A percentile compares a stretch with the other conserved stretches of the same genome.
Evolutionary conservation across 2,329 filamentous ascomycete genomes (phyloP).

Genomic region (Aspergillus flavus): DNA sequence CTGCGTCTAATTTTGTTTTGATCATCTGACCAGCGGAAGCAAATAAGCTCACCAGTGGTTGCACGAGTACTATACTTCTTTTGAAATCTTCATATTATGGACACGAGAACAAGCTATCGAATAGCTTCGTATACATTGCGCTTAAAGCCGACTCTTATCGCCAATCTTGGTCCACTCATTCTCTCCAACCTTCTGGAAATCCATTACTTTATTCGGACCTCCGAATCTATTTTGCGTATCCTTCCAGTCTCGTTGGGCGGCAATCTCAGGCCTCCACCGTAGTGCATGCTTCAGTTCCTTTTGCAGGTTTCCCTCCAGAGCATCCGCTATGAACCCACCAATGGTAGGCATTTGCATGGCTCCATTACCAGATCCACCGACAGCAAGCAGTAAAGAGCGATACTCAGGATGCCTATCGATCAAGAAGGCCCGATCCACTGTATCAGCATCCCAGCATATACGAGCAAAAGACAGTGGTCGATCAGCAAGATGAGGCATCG

Average conservation of each 20-base stretch:
- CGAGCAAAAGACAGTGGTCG: conserved; percentile 54
- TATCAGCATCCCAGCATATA: conserved; percentile 62
- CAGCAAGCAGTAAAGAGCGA: conserved; percentile 49
- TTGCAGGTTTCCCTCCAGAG: conserved; percentile 50
- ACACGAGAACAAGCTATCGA: background rate
- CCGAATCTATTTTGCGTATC: conserved; percentile 54
- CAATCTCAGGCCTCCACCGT: conserved; percentile 57
- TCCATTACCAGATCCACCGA: conserved; percentile 56
- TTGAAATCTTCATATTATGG: background rate
- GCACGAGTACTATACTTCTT: background rate
- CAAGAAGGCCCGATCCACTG: conserved; percentile 56
- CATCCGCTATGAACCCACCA: conserved; percentile 54
- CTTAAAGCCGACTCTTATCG: background rate
- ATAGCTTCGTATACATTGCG: background rate
- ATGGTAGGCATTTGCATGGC: conserved; percentile 58
- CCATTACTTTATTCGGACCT: conserved; percentile 51
- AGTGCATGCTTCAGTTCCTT: conserved; percentile 46
- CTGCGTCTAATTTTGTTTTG: background rate
- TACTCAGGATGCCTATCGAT: conserved; percentile 54
- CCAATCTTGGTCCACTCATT: conserved; percentile 41
- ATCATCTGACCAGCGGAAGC: background rate
- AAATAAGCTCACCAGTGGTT: background rate
- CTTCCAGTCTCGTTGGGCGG: conserved; percentile 49
- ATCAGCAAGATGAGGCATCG: conserved; percentile 56
- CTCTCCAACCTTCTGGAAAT: conserved; percentile 47